These are phyloP conservation scores for Celoporthe dispersa DNA, from an alignment of 2,329 filamentous ascomycete species.

Conservation along the genomic window DNA sequence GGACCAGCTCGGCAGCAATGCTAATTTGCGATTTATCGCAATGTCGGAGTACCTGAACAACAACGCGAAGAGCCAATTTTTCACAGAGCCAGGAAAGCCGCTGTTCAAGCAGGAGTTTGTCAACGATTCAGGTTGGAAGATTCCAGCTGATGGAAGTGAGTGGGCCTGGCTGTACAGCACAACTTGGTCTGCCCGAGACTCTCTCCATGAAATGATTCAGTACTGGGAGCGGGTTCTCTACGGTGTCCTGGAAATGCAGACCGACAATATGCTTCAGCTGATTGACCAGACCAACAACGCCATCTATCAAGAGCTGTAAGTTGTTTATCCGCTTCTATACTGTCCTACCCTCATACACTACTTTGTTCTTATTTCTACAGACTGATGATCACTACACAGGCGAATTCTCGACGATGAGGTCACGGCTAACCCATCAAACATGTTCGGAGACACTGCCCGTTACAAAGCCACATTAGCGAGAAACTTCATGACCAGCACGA, in stretches of 20 bases:
- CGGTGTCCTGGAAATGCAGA: neutral
- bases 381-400: no score
- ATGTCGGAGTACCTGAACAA: neutral
- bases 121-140: neutral
- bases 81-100: neutral
- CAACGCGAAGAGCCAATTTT: neutral
- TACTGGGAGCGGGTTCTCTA: neutral
- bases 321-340: neutral
- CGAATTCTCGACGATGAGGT: no score
- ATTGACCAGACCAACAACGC: neutral
- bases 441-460: no score
- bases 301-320: neutral
- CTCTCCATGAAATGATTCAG: neutral
- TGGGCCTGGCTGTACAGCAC: neutral
- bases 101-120: neutral
- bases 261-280: neutral
- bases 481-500: no score
- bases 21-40: neutral
- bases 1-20: no score
- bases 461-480: no score
- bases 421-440: no score
- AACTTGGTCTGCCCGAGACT: neutral
- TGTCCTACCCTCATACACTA: no score
- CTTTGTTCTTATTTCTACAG: no score
- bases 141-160: neutral